A percentile compares a stretch with the other conserved stretches of the same genome.
phyloP scores from a whole-genome alignment of 2,329 filamentous ascomycete genomes.

The Daldinia sp. region DNA sequence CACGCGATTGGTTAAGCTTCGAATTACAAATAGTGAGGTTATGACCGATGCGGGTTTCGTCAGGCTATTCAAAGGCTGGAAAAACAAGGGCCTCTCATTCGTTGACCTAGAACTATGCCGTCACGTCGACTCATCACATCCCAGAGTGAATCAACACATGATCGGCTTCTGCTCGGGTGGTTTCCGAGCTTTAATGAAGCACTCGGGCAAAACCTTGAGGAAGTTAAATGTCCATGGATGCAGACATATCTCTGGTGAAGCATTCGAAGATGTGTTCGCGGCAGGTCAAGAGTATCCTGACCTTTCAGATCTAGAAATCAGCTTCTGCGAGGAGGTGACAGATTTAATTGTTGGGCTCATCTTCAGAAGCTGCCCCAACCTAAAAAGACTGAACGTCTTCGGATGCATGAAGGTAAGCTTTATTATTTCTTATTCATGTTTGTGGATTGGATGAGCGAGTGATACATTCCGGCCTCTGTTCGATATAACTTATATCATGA shows the following conservation, averaged over 20 bases:
- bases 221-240: slow-evolving; percentile 83
- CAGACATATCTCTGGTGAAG: slow-evolving; percentile 76
- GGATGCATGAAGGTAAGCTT: slow-evolving; percentile 68
- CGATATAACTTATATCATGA: not conserved
- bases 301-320: slow-evolving; percentile 77
- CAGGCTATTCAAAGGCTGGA: slow-evolving; percentile 77
- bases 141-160: slow-evolving; percentile 69
- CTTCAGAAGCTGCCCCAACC: slow-evolving; percentile 69
- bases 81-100: slow-evolving; percentile 73
- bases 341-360: slow-evolving; percentile 70
- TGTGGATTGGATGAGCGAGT: not conserved
- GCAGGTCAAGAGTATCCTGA: slow-evolving; percentile 68
- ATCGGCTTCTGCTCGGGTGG: slow-evolving; percentile 79
- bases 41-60: slow-evolving; percentile 80
- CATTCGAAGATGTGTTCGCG: slow-evolving; percentile 79
- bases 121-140: slow-evolving; percentile 74
- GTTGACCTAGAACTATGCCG: slow-evolving; percentile 82
- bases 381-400: slow-evolving; percentile 68
- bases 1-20: slow-evolving; percentile 74
- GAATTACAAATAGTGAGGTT: slow-evolving; percentile 78
- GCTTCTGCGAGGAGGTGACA: slow-evolving; percentile 75
- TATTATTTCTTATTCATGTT: not conserved
- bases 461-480: not conserved
- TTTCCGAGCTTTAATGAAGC: slow-evolving; percentile 82
- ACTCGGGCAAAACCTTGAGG: slow-evolving; percentile 74